Evolutionary conservation across 805 yeast species (phyloP).

Genomic region (Metschnikowia picachoensis): DNA sequence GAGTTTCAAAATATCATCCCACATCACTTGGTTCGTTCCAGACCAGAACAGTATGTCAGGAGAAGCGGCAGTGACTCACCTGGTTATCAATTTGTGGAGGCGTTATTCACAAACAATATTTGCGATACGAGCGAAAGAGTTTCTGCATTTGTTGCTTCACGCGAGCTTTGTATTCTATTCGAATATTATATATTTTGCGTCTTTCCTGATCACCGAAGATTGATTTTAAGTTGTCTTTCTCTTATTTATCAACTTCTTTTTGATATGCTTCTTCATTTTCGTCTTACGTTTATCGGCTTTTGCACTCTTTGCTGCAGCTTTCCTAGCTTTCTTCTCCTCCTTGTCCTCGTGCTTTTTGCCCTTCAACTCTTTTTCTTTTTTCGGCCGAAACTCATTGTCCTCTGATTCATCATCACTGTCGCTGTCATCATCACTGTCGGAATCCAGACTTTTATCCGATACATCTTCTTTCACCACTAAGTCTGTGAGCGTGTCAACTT

Average conservation of each 20-base stretch:
- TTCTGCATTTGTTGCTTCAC: too few relatives aligned
- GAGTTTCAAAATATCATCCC: too few relatives aligned
- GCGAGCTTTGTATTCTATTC: not conserved
- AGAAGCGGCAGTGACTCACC: too few relatives aligned
- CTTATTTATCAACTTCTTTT: conserved; percentile 64
- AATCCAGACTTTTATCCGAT: conserved; percentile 7
- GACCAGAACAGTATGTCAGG: too few relatives aligned
- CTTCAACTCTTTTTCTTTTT: conserved; percentile 35
- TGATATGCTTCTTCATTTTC: conserved; percentile 78
- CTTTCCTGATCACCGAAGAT: too few relatives aligned
- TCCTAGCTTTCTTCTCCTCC: conserved; percentile 70
- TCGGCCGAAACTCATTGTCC: conserved; percentile 14
- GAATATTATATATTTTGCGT: too few relatives aligned
- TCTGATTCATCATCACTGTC: conserved; percentile 26
- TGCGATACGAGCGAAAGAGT: too few relatives aligned
- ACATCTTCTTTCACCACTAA: conserved; percentile 37
- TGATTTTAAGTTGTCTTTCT: conserved; percentile 23
- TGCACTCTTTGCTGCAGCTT: conserved; percentile 70
- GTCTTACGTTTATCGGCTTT: conserved; percentile 75
- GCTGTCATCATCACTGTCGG: conserved; percentile 24
- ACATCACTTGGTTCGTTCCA: too few relatives aligned
- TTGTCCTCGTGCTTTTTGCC: conserved; percentile 82
- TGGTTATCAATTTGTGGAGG: too few relatives aligned
- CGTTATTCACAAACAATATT: too few relatives aligned
- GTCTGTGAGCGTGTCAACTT: conserved; percentile 71